phyloP scores from a whole-genome alignment of 2,329 filamentous ascomycete species.

The Fusarium buxicola region DNA sequence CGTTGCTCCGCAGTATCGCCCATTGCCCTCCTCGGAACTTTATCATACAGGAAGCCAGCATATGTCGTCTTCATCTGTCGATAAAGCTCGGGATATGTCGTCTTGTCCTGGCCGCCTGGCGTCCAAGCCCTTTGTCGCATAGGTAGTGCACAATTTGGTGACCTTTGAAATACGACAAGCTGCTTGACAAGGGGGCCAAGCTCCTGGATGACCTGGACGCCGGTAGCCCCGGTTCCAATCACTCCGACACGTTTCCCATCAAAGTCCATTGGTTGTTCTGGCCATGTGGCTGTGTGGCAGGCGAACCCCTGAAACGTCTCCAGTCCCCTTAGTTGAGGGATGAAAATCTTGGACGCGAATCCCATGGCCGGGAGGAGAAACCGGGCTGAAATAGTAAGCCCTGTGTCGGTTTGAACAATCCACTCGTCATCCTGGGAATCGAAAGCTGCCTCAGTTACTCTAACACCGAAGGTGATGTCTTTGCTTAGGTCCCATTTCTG shows the following conservation, averaged over 20 bases:
- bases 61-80: constrained; percentile 6
- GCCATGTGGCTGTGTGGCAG: constrained; percentile 36
- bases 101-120: constrained; percentile 1
- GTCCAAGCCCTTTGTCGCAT: constrained; percentile 28
- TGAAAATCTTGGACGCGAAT: constrained; percentile 25
- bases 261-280: constrained; percentile 9
- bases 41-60: constrained; percentile 6
- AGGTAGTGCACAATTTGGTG: constrained; percentile 36
- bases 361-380: constrained; percentile 37
- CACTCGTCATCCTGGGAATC: constrained; percentile 40
- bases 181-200: constrained; percentile 27
- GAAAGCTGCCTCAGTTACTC: constrained; percentile 54
- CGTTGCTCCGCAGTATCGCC: constrained; percentile 16
- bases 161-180: constrained; percentile 36
- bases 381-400: constrained; percentile 1
- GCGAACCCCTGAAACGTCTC: constrained; percentile 25
- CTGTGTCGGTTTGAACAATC: constrained; percentile 21
- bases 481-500: constrained; percentile 55
- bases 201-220: constrained; percentile 37
- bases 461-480: constrained; percentile 55
- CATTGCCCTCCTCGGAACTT: background rate
- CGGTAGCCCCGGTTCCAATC: constrained; percentile 31
- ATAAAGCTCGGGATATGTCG: background rate
- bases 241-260: constrained; percentile 30
- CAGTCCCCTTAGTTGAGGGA: constrained; percentile 21